phyloP scores from a whole-genome alignment of 495 filamentous ascomycete genomes.

The Aspergillus wentii region DNA sequence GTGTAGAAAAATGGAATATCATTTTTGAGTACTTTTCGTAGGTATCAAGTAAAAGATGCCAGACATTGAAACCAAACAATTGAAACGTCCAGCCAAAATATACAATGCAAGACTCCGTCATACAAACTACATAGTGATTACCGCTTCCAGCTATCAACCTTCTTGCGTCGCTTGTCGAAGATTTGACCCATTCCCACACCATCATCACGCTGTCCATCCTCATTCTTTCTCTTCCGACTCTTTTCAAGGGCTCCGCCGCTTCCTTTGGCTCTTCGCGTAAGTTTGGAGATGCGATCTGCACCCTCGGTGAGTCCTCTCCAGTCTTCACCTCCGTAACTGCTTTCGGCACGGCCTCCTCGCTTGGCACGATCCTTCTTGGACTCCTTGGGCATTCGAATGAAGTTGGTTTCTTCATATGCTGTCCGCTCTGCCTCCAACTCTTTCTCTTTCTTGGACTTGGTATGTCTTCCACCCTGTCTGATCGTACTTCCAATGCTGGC shows the following conservation, averaged over 20 bases:
- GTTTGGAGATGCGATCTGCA: slow-evolving; percentile 66
- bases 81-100: no score
- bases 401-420: slow-evolving; percentile 83
- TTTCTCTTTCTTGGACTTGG: slow-evolving; percentile 65
- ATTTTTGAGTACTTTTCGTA: no score
- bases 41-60: no score
- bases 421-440: slow-evolving; percentile 65
- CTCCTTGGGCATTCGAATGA: slow-evolving; percentile 73
- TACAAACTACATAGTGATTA: slow-evolving; percentile 7
- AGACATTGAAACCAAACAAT: no score
- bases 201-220: slow-evolving; percentile 56
- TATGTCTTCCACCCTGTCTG: slow-evolving; percentile 61
- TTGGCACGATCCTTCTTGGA: slow-evolving; percentile 68
- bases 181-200: slow-evolving; percentile 57
- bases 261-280: slow-evolving; percentile 55
- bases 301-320: slow-evolving; percentile 75
- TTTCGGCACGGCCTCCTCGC: slow-evolving; percentile 44
- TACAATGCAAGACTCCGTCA: not conserved
- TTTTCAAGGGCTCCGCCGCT: slow-evolving; percentile 62
- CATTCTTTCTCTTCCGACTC: slow-evolving; percentile 68
- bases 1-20: no score
- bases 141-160: slow-evolving; percentile 55
- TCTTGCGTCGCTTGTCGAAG: slow-evolving; percentile 71
- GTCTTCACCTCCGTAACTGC: slow-evolving; percentile 75
- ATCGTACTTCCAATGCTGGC: slow-evolving; percentile 85